Conservation (phyloP, 441 rosid species). For the Hura crepitans region DNA sequence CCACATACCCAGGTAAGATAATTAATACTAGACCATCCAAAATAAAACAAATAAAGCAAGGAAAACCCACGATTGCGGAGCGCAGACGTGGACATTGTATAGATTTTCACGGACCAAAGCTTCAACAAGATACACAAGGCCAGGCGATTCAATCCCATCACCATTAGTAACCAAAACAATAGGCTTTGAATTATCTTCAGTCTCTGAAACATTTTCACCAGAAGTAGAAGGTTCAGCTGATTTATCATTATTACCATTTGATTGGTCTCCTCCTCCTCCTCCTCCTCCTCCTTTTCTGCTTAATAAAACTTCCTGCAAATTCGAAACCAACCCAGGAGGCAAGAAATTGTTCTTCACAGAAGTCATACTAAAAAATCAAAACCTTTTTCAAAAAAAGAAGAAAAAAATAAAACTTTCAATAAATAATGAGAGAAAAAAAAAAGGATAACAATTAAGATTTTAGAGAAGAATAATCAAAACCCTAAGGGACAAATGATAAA, state of each 20-base stretch:
- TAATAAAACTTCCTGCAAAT: constrained; percentile 75
- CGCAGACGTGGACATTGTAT: constrained; percentile 88
- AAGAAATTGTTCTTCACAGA: constrained; percentile 52
- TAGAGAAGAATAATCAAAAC: constrained; percentile 32
- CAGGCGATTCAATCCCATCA: constrained; percentile 90
- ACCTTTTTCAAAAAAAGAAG: background rate
- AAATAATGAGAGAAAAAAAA: background rate
- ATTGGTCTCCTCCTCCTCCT: constrained; percentile 16
- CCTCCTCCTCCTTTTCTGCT: constrained; percentile 39
- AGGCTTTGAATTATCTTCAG: constrained; percentile 56
- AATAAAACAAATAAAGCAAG: background rate
- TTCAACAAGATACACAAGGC: constrained; percentile 77
- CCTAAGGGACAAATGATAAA: constrained; percentile 31
- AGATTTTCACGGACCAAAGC: constrained; percentile 72
- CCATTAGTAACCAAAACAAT: constrained; percentile 78
- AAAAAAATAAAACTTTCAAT: constrained; percentile 10
- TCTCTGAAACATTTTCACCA: constrained; percentile 28
- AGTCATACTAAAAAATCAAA: constrained; percentile 29
- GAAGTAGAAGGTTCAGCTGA: constrained; percentile 57
- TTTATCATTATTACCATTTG: constrained; percentile 30
- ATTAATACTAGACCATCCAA: background rate
- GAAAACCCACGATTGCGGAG: constrained; percentile 81
- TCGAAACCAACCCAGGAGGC: constrained; percentile 78
- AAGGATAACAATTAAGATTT: background rate
- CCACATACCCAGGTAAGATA: constrained; percentile 16